Evolutionary conservation across 805 yeast species (phyloP).

Genomic region (Cyberlindnera suaveolens): DNA sequence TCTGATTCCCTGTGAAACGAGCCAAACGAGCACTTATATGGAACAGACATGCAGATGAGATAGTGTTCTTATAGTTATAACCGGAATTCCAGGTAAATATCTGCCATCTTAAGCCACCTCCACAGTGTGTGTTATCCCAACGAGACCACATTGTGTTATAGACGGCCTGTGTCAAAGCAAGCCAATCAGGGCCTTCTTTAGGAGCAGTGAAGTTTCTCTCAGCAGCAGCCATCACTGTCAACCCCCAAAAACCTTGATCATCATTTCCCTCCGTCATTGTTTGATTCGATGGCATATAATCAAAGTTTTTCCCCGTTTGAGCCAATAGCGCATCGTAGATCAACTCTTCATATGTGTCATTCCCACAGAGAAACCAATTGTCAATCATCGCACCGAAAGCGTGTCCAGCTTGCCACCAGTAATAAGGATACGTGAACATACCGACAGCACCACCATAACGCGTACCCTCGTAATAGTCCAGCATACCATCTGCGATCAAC

Average conservation of each 20-base stretch:
- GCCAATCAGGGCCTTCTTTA: conserved; percentile 43
- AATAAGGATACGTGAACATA: conserved; percentile 53
- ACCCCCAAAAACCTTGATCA: conserved; percentile 70
- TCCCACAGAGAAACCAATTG: conserved; percentile 62
- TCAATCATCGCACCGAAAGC: conserved; percentile 67
- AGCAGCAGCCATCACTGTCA: conserved; percentile 57
- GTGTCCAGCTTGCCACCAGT: conserved; percentile 93
- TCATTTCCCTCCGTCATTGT: conserved; percentile 65
- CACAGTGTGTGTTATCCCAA: conserved; percentile 52
- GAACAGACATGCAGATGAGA: conserved; percentile 58
- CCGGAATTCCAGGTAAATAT: conserved; percentile 68
- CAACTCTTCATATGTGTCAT: conserved; percentile 53
- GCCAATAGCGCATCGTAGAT: conserved; percentile 48
- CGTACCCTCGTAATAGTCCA: conserved; percentile 66
- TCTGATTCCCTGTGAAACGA: conserved; percentile 48
- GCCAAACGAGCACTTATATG: conserved; percentile 60
- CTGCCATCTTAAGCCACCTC: conserved; percentile 70
- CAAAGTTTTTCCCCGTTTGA: conserved; percentile 40
- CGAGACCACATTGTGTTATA: conserved; percentile 56
- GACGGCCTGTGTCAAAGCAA: conserved; percentile 53
- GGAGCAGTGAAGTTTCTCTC: conserved; percentile 53
- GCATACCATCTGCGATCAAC: conserved; percentile 52
- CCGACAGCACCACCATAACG: conserved; percentile 71
- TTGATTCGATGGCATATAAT: conserved; percentile 57
- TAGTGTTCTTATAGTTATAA: conserved; percentile 58